Evolutionary conservation across 257 asterid genomes (phyloP).

Genomic region (Forsythia viridissima): DNA sequence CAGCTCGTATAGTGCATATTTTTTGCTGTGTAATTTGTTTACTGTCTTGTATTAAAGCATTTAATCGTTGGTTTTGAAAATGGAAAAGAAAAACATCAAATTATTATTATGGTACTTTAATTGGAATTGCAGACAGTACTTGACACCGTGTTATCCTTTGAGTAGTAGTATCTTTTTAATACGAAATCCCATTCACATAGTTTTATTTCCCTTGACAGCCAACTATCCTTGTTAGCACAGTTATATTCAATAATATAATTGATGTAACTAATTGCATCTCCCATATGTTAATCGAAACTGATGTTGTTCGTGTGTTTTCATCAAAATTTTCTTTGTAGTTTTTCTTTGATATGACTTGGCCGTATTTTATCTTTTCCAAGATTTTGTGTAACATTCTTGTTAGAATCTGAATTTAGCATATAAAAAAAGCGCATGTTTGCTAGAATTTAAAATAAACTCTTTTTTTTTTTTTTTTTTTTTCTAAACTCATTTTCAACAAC

Average conservation of each 20-base stretch:
- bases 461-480: no score
- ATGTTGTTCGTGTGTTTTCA: not conserved
- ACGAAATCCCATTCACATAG: not conserved
- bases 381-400: not conserved
- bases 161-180: not conserved
- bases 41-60: not conserved
- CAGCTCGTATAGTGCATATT: not conserved
- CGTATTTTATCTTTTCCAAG: not conserved
- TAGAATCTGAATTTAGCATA: not conserved
- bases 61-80: not conserved
- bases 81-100: not conserved
- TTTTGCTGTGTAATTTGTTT: not conserved
- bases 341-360: conserved; percentile 5
- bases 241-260: not conserved
- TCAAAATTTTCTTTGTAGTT: not conserved
- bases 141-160: not conserved
- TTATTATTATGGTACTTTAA: not conserved
- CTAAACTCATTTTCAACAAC: no score
- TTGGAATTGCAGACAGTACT: not conserved
- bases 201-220: not conserved
- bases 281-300: not conserved
- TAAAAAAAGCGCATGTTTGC: no score
- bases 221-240: conserved; percentile 2
- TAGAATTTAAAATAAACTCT: no score
- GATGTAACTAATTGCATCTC: not conserved